Conservation (phyloP, 805 yeast genomes). For the Metschnikowia proteae region DNA sequence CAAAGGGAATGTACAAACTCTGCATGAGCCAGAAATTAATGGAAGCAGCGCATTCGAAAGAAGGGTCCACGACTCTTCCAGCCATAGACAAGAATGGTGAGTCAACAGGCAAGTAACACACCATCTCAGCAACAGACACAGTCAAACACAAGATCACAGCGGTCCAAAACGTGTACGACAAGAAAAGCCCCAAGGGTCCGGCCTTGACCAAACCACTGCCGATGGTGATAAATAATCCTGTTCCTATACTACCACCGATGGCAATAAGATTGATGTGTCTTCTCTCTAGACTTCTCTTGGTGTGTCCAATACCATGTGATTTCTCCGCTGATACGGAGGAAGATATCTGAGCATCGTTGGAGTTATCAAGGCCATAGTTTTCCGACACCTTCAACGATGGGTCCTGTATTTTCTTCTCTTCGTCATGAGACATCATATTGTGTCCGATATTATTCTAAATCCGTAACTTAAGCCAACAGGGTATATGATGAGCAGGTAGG, state of each 20-base stretch:
- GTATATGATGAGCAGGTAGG: not conserved
- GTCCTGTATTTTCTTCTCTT: slow-evolving; percentile 9
- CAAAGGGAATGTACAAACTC: slow-evolving; percentile 31
- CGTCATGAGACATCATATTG: not conserved
- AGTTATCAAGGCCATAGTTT: slow-evolving; percentile 9
- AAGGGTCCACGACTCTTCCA: slow-evolving; percentile 37
- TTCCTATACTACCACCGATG: slow-evolving; percentile 41
- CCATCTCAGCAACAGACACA: slow-evolving; percentile 38
- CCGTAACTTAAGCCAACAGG: not conserved
- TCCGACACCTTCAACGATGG: slow-evolving; percentile 5
- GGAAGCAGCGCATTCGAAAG: slow-evolving; percentile 33
- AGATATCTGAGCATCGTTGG: slow-evolving; percentile 9
- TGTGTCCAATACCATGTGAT: slow-evolving; percentile 5
- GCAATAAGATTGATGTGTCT: slow-evolving; percentile 39
- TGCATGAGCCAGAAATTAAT: slow-evolving; percentile 42
- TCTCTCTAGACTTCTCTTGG: slow-evolving; percentile 17
- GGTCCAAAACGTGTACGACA: slow-evolving; percentile 32
- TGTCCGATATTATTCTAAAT: no score
- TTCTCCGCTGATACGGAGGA: slow-evolving; percentile 1
- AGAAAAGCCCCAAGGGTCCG: slow-evolving; percentile 34
- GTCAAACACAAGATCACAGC: slow-evolving; percentile 28
- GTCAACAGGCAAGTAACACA: slow-evolving; percentile 32
- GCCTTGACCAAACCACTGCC: slow-evolving; percentile 30
- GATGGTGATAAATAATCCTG: slow-evolving; percentile 35
- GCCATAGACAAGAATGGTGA: slow-evolving; percentile 38